Conservation (phyloP, 768 basidiomycete genomes). For the Boletus pseudopeckii region DNA sequence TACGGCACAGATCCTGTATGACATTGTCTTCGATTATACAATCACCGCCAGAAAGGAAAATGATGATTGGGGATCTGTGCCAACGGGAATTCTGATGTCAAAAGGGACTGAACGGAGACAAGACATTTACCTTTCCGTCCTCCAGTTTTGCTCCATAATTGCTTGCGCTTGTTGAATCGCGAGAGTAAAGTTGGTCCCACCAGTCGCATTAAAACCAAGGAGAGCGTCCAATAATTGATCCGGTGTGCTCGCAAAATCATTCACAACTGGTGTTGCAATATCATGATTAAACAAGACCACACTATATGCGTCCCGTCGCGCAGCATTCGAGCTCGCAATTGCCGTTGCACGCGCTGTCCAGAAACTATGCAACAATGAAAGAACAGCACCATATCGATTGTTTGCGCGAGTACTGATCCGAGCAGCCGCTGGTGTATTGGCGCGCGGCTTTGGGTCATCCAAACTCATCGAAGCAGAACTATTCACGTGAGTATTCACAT, state of each 20-base stretch:
- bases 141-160: slow-evolving; percentile 48
- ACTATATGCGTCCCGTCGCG: slow-evolving; percentile 53
- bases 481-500: background rate
- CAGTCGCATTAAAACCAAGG: slow-evolving; percentile 28
- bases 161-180: slow-evolving; percentile 38
- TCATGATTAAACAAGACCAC: slow-evolving; percentile 44
- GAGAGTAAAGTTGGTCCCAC: slow-evolving; percentile 43
- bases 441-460: slow-evolving; percentile 42
- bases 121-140: slow-evolving; percentile 41
- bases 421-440: slow-evolving; percentile 39
- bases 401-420: slow-evolving; percentile 36
- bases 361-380: slow-evolving; percentile 52
- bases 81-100: background rate
- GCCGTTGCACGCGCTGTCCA: slow-evolving; percentile 51
- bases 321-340: slow-evolving; percentile 22
- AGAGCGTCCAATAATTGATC: slow-evolving; percentile 42
- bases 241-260: slow-evolving; percentile 47
- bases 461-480: slow-evolving; percentile 52
- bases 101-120: background rate
- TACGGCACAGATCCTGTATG: slow-evolving; percentile 40
- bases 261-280: slow-evolving; percentile 28
- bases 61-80: slow-evolving; percentile 28
- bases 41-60: slow-evolving; percentile 50
- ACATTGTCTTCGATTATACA: slow-evolving; percentile 36
- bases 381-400: slow-evolving; percentile 60